Percentiles rank a stretch among this genome's conserved stretches.
These are phyloP conservation scores for Gossypium longicalyx DNA, from an alignment of 345 rosid genomes.

Conservation along the genomic window DNA sequence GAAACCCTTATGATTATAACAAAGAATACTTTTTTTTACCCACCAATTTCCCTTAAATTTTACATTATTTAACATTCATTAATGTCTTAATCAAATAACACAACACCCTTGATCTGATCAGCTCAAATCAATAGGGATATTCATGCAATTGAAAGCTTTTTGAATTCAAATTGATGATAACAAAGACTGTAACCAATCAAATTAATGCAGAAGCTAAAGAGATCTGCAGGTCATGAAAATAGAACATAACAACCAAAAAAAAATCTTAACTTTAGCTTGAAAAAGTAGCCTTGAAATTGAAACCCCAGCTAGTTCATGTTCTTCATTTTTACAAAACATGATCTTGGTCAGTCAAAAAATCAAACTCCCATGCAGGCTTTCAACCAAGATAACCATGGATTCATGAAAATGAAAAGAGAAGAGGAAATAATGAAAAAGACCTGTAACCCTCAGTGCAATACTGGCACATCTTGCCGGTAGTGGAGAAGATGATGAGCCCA, in stretches of 20 bases:
- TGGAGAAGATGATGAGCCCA: constrained; percentile 24
- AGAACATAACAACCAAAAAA: not conserved
- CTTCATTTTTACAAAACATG: too few relatives aligned
- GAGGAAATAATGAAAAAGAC: not conserved
- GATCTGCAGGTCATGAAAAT: not conserved
- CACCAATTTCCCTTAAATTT: too few relatives aligned
- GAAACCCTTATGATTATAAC: not conserved
- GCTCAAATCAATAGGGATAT: too few relatives aligned
- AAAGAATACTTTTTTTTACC: too few relatives aligned
- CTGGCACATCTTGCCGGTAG: constrained; percentile 24
- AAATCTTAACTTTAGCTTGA: not conserved
- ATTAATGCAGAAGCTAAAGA: not conserved
- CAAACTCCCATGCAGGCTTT: not conserved
- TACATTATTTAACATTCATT: too few relatives aligned
- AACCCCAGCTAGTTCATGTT: constrained; percentile 11
- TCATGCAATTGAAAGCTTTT: not conserved
- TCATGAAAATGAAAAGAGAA: not conserved
- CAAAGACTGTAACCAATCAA: not conserved
- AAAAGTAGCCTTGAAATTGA: not conserved
- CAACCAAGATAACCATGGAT: not conserved
- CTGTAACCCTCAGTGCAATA: constrained; percentile 13
- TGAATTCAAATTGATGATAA: not conserved
- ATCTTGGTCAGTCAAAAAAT: not conserved
- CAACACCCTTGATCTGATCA: too few relatives aligned
- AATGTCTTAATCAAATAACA: too few relatives aligned